Percentiles rank a stretch among this genome's conserved stretches.
Conservation (phyloP, 164 flowering plant genomes). For the Umbilicus rupestris region DNA sequence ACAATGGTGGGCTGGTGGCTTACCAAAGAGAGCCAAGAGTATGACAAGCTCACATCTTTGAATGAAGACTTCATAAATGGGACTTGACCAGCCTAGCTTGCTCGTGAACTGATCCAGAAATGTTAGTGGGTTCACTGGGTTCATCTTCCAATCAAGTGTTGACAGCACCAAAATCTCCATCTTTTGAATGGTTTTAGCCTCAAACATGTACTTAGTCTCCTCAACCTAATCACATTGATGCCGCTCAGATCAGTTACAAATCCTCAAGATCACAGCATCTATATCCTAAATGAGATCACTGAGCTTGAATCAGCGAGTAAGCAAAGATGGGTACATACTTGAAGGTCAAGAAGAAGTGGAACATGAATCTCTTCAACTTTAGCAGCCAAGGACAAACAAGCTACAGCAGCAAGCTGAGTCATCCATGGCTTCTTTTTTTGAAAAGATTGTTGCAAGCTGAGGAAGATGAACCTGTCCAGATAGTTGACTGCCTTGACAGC, state of each 20-base stretch:
- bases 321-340: background rate
- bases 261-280: background rate
- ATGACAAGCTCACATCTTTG: constrained; percentile 5
- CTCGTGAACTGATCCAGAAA: constrained; percentile 15
- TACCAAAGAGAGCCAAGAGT: constrained; percentile 2
- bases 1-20: background rate
- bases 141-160: constrained; percentile 33
- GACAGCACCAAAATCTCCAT: constrained; percentile 29
- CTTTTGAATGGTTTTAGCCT: constrained; percentile 26
- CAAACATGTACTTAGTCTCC: constrained; percentile 22
- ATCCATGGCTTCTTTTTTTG: constrained; percentile 8
- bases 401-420: constrained; percentile 5
- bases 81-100: constrained; percentile 5
- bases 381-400: constrained; percentile 9
- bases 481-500: constrained; percentile 8
- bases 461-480: constrained; percentile 3
- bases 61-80: background rate
- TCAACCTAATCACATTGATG: constrained; percentile 8
- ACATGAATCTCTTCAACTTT: constrained; percentile 8
- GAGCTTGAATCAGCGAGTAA: background rate
- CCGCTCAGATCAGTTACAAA: background rate
- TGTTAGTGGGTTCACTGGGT: constrained; percentile 23
- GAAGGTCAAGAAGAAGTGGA: constrained; percentile 4
- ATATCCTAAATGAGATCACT: background rate
- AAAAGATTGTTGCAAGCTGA: background rate